Conservation (phyloP, 2,329 filamentous ascomycete genomes). For the Exophiala sideris region DNA sequence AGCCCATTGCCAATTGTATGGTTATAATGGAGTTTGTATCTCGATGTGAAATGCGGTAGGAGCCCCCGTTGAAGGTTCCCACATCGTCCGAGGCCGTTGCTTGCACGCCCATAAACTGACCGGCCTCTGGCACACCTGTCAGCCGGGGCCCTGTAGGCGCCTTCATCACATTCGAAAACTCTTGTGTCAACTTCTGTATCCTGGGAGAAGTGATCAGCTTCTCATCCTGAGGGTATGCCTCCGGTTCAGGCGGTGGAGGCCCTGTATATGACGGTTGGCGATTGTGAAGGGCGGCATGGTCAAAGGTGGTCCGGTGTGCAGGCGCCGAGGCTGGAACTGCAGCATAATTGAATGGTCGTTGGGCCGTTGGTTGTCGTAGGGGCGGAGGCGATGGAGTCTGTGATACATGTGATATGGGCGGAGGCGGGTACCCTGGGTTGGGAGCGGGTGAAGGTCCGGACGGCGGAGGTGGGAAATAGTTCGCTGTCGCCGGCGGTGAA, state of each 20-base stretch:
- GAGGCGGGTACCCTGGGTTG: constrained; percentile 22
- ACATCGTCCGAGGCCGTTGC: constrained; percentile 70
- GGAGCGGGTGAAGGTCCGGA: constrained; percentile 26
- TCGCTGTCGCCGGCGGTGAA: constrained; percentile 20
- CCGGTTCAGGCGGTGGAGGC: constrained; percentile 6
- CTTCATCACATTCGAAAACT: constrained; percentile 22
- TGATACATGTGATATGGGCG: constrained; percentile 17
- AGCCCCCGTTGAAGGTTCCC: constrained; percentile 95
- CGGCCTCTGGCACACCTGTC: constrained; percentile 43
- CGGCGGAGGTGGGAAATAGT: constrained; percentile 29
- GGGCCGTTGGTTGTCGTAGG: constrained; percentile 25
- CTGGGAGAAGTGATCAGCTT: constrained; percentile 14
- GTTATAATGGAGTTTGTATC: constrained; percentile 89
- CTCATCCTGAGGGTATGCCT: constrained; percentile 2
- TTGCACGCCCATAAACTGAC: constrained; percentile 62
- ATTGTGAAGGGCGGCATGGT: constrained; percentile 22
- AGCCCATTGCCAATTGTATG: constrained; percentile 83
- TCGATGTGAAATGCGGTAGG: constrained; percentile 87
- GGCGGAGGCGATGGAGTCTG: constrained; percentile 23
- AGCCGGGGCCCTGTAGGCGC: constrained; percentile 23
- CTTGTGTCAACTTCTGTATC: constrained; percentile 16
- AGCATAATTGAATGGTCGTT: constrained; percentile 25
- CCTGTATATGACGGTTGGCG: constrained; percentile 23
- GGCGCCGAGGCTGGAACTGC: constrained; percentile 27
- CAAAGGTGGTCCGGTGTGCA: constrained; percentile 26